Base-by-base conservation (phyloP, 768 basidiomycete genomes). In the Psilocybe subaeruginosa region DNA sequence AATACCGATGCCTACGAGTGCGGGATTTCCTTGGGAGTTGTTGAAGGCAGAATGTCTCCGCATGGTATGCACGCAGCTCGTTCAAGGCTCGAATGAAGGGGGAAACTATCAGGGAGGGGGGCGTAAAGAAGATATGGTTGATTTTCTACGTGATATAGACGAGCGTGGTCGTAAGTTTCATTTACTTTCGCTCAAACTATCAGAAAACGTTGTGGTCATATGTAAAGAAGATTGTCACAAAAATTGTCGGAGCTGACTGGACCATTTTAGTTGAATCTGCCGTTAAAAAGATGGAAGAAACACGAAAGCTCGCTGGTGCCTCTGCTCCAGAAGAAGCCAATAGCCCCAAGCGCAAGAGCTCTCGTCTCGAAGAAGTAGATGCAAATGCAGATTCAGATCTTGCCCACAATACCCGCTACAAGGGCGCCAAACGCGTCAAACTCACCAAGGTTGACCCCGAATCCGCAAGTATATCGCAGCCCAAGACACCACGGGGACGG, bases 1-100 rank as follows among this genome's bases (percentile, higher is more conserved):
- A 33, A 30, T 51, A 4, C 31, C 27, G n/a, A 53, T 53, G 51
- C n/a, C 51, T 33, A 17, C 30, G 9, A 53, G 8, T 33, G 31
- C 31, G 8, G 29, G 29, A 58, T 72, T 67, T 61, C 71, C 70
- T 17, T 72, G 71, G 71, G 66, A 69, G 1, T 14, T 60, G 23
- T 49, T 72, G 14, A 72, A 70, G 47, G 68, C 67, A 39, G 70
- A 71, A 52, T 69, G 71, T 52, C 57, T 72, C 31, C 68, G 71
- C 19, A 60, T 69, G 11, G 60, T 72, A 11, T 68, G 68, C 48
- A 49, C 59, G 8, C 68, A 72, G 47, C 56, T 72, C 6, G 61
- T 65, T 16, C 65, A 67, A 35, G 63, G 54, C 16, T 63, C 63
- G 11, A 50, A 54, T 19, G 61, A 64, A 46, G 66, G 61, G 7